These are phyloP conservation scores for Xylaria sp. DNA, from an alignment of 2,329 filamentous ascomycete genomes.

Conservation along the genomic window DNA sequence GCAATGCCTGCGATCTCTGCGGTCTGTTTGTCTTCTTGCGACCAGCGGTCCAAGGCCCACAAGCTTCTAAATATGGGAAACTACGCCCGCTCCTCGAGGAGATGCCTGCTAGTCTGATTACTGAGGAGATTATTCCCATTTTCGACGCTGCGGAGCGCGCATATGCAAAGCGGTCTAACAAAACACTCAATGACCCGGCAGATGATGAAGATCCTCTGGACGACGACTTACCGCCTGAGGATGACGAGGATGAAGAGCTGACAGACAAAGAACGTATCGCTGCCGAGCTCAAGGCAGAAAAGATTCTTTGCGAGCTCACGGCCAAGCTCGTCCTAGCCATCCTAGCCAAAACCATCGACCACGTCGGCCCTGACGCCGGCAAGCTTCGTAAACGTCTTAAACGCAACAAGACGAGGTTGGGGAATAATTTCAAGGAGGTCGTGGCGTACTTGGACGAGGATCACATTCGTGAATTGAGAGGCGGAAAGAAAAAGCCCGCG, in stretches of 20 bases:
- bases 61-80: constrained; percentile 53
- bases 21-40: constrained; percentile 76
- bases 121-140: constrained; percentile 71
- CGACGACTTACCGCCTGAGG: constrained; percentile 63
- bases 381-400: constrained; percentile 72
- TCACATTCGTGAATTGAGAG: constrained; percentile 53
- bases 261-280: constrained; percentile 63
- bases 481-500: constrained; percentile 46
- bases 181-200: constrained; percentile 63
- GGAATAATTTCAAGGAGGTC: constrained; percentile 83
- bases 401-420: constrained; percentile 79
- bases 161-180: constrained; percentile 71
- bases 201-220: constrained; percentile 75
- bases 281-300: constrained; percentile 75
- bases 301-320: constrained; percentile 81
- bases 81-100: constrained; percentile 69
- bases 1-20: constrained; percentile 80
- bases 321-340: constrained; percentile 84
- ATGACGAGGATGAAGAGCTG: constrained; percentile 57
- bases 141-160: constrained; percentile 77
- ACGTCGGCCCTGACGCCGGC: constrained; percentile 59
- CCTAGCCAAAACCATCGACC: constrained; percentile 73
- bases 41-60: constrained; percentile 50
- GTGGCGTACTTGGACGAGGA: constrained; percentile 76
- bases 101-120: constrained; percentile 63